phyloP scores from a whole-genome alignment of 2,329 filamentous ascomycete species.

The Parascedosporium putredinis region DNA sequence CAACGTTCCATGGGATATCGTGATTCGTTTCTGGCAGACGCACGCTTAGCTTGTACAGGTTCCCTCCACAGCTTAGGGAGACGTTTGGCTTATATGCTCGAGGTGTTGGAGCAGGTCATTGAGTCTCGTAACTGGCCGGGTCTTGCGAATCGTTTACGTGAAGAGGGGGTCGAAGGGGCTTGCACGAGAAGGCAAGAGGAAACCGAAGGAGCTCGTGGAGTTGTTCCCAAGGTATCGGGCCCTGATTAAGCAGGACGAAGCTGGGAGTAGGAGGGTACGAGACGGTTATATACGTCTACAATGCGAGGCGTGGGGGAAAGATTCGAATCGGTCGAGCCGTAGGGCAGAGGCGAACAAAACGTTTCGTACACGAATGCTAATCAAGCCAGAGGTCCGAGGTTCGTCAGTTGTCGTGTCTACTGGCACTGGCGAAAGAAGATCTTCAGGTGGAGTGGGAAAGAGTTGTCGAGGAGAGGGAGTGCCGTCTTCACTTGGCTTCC shows the following conservation, averaged over 20 bases:
- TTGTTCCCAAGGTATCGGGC: too few species aligned
- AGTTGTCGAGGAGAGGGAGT: background rate
- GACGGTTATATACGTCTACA: too few species aligned
- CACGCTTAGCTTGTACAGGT: background rate
- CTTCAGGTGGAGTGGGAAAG: background rate
- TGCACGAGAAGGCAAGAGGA: too few species aligned
- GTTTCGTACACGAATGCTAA: too few species aligned
- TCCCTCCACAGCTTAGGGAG: background rate
- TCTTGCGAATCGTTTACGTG: background rate
- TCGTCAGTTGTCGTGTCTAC: background rate
- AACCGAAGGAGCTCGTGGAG: too few species aligned
- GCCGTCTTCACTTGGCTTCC: too few species aligned
- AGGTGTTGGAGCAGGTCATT: background rate
- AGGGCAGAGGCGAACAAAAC: too few species aligned
- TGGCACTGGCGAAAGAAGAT: background rate
- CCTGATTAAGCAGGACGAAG: too few species aligned
- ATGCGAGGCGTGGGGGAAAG: too few species aligned
- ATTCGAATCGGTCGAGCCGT: too few species aligned
- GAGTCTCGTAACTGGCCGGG: background rate
- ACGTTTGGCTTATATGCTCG: background rate
- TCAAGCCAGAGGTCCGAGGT: too few species aligned
- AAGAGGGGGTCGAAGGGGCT: background rate
- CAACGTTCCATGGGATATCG: background rate
- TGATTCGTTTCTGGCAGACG: background rate
- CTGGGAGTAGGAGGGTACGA: too few species aligned